Base-by-base conservation (phyloP, 2,329 filamentous ascomycete species). In the Orbilia blumenaviensis region DNA sequence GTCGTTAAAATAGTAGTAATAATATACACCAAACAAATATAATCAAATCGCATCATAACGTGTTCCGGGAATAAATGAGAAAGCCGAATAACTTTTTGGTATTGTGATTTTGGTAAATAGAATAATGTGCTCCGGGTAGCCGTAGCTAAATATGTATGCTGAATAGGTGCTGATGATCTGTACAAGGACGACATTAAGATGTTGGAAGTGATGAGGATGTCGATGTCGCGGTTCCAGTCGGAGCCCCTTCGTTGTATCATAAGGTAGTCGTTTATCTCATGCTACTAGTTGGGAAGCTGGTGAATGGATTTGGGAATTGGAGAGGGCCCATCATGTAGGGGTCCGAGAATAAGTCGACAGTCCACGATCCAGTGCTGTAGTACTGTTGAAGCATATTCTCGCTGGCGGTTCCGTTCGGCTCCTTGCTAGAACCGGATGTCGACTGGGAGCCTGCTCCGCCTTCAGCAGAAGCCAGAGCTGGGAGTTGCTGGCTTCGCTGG, bases 211-310 rank as follows among this genome's bases (percentile, higher is more conserved):
- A 38, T 7, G 34, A n/a, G 44, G 25, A 42, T 44, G 9, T 32
- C 38, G 48, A 66, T 54, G 50, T 44, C 23, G 46, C 18, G 27
- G 18, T 64, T 38, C 32, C 52, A 56, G 52, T 38, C 32, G 7
- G 18, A n/a, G 32, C 32, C 29, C 27, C 9, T 32, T 56, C 18
- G n/a, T 32, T 44, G 6, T 32, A 38, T n/a, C n/a, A 8, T 44
- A 18, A 44, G 16, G 29, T 8, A 9, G 23, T n/a, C 18, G 32
- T 61, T 77, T 44, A 77, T 66, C 72, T 77, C 72, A 77, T 77
- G 72, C 72, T 77, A 54, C 72, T 77, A 14, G 72, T 77, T 42
- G 72, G 72, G 41, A 77, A 71, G 66, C 60, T 71, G 8, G 72
- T 69, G 42, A 77, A 71, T 8, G 72, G 64, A 48, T 77, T 69